Conservation (phyloP, 495 filamentous ascomycete genomes). For the Cudoniella acicularis region DNA sequence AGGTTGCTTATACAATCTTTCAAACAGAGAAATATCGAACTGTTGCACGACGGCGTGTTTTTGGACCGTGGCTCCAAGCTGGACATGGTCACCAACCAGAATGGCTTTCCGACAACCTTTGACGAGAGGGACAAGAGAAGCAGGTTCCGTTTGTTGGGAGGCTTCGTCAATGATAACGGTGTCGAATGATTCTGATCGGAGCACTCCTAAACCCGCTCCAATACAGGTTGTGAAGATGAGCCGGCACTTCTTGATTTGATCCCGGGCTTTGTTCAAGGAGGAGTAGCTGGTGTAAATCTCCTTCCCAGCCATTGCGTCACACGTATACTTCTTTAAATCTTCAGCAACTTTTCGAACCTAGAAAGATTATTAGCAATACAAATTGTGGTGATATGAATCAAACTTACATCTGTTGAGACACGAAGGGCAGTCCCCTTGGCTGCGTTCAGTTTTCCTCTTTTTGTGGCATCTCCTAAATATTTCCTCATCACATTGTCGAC, state of each 20-base stretch:
- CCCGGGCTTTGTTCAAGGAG: constrained; percentile 37
- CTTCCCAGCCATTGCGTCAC: constrained; percentile 45
- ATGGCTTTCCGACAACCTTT: constrained; percentile 46
- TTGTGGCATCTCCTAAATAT: constrained; percentile 26
- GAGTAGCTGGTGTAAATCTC: constrained; percentile 36
- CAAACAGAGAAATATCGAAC: constrained; percentile 49
- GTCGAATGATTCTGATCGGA: constrained; percentile 40
- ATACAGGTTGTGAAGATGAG: constrained; percentile 50
- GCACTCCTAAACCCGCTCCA: constrained; percentile 44
- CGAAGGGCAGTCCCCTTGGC: constrained; percentile 27
- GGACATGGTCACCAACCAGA: constrained; percentile 51
- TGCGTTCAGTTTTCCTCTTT: constrained; percentile 1
- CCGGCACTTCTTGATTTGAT: constrained; percentile 34
- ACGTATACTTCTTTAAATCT: constrained; percentile 40
- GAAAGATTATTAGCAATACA: not conserved
- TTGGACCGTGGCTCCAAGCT: constrained; percentile 46
- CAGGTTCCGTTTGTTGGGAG: constrained; percentile 49
- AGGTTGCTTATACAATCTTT: constrained; percentile 36
- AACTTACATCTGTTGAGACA: constrained; percentile 44
- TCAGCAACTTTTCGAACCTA: constrained; percentile 42
- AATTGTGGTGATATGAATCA: not conserved
- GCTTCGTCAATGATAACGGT: constrained; percentile 50
- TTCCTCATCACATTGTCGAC: constrained; percentile 49
- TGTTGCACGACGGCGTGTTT: constrained; percentile 31
- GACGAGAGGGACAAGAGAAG: constrained; percentile 42